These are phyloP conservation scores for Mortierella antarctica DNA, from an alignment of 192 early-diverging fungal species.

Conservation along the genomic window DNA sequence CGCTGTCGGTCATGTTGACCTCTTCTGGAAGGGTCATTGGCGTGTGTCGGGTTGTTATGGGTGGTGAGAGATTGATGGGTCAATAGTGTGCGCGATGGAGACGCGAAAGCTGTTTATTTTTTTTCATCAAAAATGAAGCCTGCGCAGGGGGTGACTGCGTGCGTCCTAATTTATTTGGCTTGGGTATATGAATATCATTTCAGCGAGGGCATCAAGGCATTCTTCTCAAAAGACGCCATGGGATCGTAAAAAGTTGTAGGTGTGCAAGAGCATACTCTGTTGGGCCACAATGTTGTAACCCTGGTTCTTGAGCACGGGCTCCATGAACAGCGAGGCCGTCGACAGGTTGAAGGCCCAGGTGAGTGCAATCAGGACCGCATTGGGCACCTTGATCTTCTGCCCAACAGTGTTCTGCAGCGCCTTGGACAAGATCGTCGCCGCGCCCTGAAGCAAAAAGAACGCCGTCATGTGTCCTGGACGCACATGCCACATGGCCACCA, in stretches of 20 bases:
- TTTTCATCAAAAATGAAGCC: no score
- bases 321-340: constrained; percentile 34
- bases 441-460: constrained; percentile 46
- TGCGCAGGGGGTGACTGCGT: neutral
- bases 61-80: neutral
- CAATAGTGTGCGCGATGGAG: neutral
- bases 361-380: constrained; percentile 28
- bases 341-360: constrained; percentile 44
- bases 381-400: constrained; percentile 23
- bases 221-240: constrained; percentile 29
- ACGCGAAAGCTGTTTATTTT: no score
- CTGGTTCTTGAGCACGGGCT: constrained; percentile 35
- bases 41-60: neutral
- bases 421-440: constrained; percentile 41
- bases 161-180: neutral
- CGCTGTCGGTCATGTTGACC: constrained; percentile 49
- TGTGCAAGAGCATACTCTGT: constrained; percentile 27
- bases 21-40: constrained; percentile 40
- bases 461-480: constrained; percentile 31
- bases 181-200: neutral
- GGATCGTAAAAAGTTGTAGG: constrained; percentile 40
- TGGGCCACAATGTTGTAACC: constrained; percentile 34
- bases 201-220: neutral
- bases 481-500: constrained; percentile 31
- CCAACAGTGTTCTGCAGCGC: constrained; percentile 23